Conservation (phyloP, 441 rosid species). For the Populus trichocarpa region DNA sequence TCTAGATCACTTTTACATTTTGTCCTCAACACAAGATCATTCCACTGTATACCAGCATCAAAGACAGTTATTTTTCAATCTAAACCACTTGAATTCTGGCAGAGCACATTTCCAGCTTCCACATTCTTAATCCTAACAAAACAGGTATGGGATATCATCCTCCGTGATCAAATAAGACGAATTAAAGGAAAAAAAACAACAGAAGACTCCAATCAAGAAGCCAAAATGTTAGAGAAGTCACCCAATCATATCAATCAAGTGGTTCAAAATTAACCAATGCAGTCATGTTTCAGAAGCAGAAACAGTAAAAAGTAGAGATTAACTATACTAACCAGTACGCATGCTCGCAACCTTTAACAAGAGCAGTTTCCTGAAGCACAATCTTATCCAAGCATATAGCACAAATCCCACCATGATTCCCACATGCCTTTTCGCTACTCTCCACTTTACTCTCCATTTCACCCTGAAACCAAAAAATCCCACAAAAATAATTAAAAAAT, state of each 20-base stretch:
- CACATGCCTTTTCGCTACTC: conserved; percentile 31
- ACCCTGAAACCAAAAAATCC: conserved; percentile 30
- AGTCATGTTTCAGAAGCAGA: background rate
- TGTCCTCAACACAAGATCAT: background rate
- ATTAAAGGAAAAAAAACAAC: background rate
- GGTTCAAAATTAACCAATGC: background rate
- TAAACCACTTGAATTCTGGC: background rate
- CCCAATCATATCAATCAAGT: background rate
- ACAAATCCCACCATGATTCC: conserved; percentile 50
- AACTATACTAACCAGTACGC: conserved; percentile 64
- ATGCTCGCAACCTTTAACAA: conserved; percentile 71
- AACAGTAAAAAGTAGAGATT: background rate
- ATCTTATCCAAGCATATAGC: conserved; percentile 71
- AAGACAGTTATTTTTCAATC: background rate
- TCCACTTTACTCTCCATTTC: conserved; percentile 27
- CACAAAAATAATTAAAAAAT: background rate
- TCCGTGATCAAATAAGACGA: background rate
- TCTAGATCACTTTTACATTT: background rate
- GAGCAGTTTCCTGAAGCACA: conserved; percentile 63
- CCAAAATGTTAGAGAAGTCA: background rate
- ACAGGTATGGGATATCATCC: background rate
- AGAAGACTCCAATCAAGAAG: background rate
- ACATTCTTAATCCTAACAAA: background rate
- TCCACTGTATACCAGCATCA: background rate
- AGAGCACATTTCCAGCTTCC: background rate